These are phyloP conservation scores for Xanthoconium stramineum DNA, from an alignment of 768 basidiomycete genomes.

Conservation along the genomic window DNA sequence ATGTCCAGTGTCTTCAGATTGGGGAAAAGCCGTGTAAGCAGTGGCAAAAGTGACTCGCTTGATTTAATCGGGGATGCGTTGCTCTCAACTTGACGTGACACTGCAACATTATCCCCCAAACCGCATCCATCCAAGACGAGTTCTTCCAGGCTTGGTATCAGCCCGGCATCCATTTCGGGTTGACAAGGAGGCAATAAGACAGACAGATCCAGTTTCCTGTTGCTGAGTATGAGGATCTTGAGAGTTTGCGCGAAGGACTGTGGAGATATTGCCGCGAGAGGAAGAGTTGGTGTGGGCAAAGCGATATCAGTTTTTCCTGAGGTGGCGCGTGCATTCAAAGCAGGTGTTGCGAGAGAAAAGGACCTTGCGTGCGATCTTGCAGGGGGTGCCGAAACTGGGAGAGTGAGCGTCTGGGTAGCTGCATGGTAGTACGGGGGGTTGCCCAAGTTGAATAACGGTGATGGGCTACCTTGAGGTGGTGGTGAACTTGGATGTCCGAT, in stretches of 20 bases:
- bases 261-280: conserved; percentile 55
- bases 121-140: conserved; percentile 72
- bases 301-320: conserved; percentile 41
- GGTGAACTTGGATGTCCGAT: conserved; percentile 27
- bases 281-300: conserved; percentile 66
- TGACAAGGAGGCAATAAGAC: conserved; percentile 48
- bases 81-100: conserved; percentile 36
- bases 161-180: conserved; percentile 31
- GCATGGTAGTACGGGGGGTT: conserved; percentile 61
- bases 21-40: conserved; percentile 68
- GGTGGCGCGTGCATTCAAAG: conserved; percentile 1
- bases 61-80: conserved; percentile 41
- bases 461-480: conserved; percentile 19
- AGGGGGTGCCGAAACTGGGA: conserved; percentile 60
- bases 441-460: conserved; percentile 34
- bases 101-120: conserved; percentile 55
- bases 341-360: conserved; percentile 49
- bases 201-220: conserved; percentile 64
- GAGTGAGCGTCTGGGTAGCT: conserved; percentile 53
- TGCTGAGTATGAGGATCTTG: conserved; percentile 55
- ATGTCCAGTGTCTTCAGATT: conserved; percentile 65
- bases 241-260: conserved; percentile 63
- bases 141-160: conserved; percentile 70
- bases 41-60: conserved; percentile 53
- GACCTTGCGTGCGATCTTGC: conserved; percentile 54